Conservation (phyloP, 345 rosid genomes). For the Raphanus raphanistrum region DNA sequence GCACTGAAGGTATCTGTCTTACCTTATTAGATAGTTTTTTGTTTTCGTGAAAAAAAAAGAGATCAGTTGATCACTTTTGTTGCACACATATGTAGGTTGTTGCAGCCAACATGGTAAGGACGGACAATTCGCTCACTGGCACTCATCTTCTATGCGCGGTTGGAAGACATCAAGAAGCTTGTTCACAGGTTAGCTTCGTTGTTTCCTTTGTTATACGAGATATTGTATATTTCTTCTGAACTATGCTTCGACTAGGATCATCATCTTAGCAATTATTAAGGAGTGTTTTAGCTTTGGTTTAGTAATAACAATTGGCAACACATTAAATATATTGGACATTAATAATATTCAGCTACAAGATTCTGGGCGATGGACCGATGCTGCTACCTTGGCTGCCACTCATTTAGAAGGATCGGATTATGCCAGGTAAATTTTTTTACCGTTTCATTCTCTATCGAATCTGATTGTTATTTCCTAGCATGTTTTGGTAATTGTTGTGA, state of each 20-base stretch:
- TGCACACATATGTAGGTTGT: conserved; percentile 58
- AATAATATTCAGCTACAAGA: conserved; percentile 71
- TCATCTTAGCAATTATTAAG: neutral
- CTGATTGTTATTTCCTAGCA: neutral
- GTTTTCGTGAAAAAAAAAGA: neutral
- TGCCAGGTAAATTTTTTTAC: conserved; percentile 48
- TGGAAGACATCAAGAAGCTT: conserved; percentile 97
- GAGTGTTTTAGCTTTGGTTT: conserved; percentile 11
- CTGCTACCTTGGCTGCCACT: conserved; percentile 96
- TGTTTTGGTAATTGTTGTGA: conserved; percentile 1
- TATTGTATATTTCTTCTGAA: conserved; percentile 10
- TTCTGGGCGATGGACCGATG: conserved; percentile 99
- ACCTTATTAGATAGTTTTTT: neutral
- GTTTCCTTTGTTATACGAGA: conserved; percentile 2
- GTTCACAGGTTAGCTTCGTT: conserved; percentile 79
- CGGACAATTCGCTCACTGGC: conserved; percentile 84
- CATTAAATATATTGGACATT: neutral
- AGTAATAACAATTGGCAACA: neutral
- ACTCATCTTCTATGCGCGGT: conserved; percentile 97
- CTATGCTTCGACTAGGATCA: neutral
- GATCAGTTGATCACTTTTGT: conserved; percentile 7
- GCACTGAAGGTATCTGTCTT: conserved; percentile 69
- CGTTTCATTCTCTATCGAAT: neutral
- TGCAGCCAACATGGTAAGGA: conserved; percentile 97
- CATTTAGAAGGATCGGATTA: conserved; percentile 96